These are phyloP conservation scores for Pythium periplocum DNA, from an alignment of 352 stramenopile species.

Conservation along the genomic window DNA sequence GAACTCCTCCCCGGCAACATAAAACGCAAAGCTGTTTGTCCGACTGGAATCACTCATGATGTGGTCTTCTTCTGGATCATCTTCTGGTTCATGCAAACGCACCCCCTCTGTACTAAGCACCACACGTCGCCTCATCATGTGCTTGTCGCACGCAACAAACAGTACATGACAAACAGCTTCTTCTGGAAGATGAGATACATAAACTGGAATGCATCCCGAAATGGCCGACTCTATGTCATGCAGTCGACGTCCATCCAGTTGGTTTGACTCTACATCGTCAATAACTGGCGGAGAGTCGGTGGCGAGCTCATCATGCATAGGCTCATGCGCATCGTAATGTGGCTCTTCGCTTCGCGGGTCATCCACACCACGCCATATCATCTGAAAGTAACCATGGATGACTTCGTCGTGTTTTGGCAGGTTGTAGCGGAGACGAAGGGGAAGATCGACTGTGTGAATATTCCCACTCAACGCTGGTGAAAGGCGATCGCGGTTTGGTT, in stretches of 20 bases:
- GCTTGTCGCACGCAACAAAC: conserved; percentile 52
- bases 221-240: conserved; percentile 19
- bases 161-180: conserved; percentile 51
- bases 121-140: conserved; percentile 54
- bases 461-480: conserved; percentile 23
- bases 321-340: conserved; percentile 36
- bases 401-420: conserved; percentile 35
- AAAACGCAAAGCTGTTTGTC: conserved; percentile 25
- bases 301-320: conserved; percentile 30
- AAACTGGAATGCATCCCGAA: conserved; percentile 29
- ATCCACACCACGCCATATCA: conserved; percentile 45
- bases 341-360: conserved; percentile 49
- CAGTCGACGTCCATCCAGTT: conserved; percentile 14
- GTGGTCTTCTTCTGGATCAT: conserved; percentile 5
- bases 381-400: conserved; percentile 57
- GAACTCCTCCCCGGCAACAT: conserved; percentile 52
- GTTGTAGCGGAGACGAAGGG: conserved; percentile 40
- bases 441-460: conserved; percentile 32
- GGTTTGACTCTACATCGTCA: conserved; percentile 13
- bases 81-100: conserved; percentile 22
- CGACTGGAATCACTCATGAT: neutral
- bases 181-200: conserved; percentile 33
- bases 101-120: conserved; percentile 50
- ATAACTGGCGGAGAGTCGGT: conserved; percentile 3
- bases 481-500: conserved; percentile 35